phyloP scores from a whole-genome alignment of 495 filamentous ascomycete genomes.

The Cercophora newfieldiana region DNA sequence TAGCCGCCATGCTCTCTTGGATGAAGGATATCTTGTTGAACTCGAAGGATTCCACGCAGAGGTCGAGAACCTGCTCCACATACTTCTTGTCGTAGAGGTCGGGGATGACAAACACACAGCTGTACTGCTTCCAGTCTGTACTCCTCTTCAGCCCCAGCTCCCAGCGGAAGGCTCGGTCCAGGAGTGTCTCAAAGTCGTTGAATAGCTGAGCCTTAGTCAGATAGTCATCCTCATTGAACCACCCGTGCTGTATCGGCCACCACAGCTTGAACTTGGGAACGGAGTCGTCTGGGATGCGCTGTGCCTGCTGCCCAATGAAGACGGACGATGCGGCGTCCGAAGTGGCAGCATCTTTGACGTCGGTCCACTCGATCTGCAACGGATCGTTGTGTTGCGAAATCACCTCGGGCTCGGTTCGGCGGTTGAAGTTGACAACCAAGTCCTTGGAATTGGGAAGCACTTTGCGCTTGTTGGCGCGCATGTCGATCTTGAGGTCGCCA shows the following conservation, averaged over 20 bases:
- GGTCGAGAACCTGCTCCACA: constrained; percentile 77
- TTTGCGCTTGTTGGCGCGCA: constrained; percentile 89
- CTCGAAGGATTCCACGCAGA: constrained; percentile 82
- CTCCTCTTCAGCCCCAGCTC: constrained; percentile 77
- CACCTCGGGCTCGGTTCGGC: constrained; percentile 72
- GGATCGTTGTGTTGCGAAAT: constrained; percentile 95
- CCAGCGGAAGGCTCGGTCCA: constrained; percentile 80
- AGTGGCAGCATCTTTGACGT: constrained; percentile 60
- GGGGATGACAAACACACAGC: constrained; percentile 91
- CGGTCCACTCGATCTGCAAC: constrained; percentile 91
- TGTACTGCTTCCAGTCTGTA: constrained; percentile 84
- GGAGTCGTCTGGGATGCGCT: constrained; percentile 87
- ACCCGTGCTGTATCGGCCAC: constrained; percentile 87
- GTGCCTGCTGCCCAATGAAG: constrained; percentile 77
- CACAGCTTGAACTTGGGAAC: constrained; percentile 84
- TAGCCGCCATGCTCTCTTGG: constrained; percentile 91
- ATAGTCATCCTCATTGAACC: constrained; percentile 90
- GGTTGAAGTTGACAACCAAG: constrained; percentile 88
- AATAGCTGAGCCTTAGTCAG: constrained; percentile 69
- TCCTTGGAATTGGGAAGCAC: constrained; percentile 96
- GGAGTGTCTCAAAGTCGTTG: constrained; percentile 79
- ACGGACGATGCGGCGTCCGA: constrained; percentile 60
- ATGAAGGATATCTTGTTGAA: constrained; percentile 89
- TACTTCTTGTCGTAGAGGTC: constrained; percentile 95
- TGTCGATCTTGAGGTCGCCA: constrained; percentile 80